Base-by-base conservation (phyloP, 164 flowering plant species). In the Macadamia tetraphylla region DNA sequence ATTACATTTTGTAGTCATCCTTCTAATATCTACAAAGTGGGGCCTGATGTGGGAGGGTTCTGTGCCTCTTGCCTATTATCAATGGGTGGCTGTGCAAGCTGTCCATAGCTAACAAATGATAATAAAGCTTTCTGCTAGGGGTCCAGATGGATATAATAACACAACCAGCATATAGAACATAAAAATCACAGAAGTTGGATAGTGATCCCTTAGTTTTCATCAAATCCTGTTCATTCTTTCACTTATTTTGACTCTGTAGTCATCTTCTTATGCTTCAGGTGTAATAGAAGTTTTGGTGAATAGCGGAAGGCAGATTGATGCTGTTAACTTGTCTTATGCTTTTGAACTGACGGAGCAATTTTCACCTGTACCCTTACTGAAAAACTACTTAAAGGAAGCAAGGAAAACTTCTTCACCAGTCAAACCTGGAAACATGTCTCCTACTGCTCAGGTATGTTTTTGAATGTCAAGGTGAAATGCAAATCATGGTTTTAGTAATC, bases 221-320 rank as follows among this genome's bases (percentile, higher is more conserved):
- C 58, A 51, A 18, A 65, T 6, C 43, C 30, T 6, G 13, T 48
- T 30, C 7, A 46, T 3, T 46, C 9, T 46, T 46, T 46, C 13
- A 11, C 51, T 8, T 46, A 4, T 46, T 8, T 46, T 46, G 51
- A 46, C 29, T 6, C 48, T 65, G 29, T 63, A 2, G 32, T 2
- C 40, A 35, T 67, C 48, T 32, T 69, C 55, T 69, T 56, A 62
- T 63, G 74, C 29, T 73, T 46, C 88, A 94, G 97, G 93, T 79
- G 90, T 92, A 52, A 88, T 94, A 72, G 87, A 90, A 71, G 86
- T 87, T 14, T 72, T 94, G 74, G 76, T 87, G 7, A 92, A 76
- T 40, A 85, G 85, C 75, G 95, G 97, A 70, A 85, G 95, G 77
- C 94, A 94, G 57, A 84, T 94, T 69, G 99, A 94, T 78, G 99